Base-by-base conservation (phyloP, 2,329 filamentous ascomycete genomes). In the Penicillium sp. region DNA sequence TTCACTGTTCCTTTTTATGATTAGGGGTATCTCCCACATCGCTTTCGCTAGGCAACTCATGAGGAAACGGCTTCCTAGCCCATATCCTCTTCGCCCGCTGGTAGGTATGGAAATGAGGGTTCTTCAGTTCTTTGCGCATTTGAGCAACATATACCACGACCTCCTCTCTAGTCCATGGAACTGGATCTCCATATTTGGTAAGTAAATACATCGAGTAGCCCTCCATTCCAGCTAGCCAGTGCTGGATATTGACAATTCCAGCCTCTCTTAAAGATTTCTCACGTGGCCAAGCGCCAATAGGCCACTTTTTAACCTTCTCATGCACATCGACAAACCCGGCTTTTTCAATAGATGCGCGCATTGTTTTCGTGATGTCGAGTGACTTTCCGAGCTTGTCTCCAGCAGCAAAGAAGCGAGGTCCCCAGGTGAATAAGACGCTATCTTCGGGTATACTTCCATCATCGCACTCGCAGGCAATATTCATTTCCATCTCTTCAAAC, bases 261-360 rank as follows among this genome's bases (percentile, higher is more conserved):
- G 37, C 45, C 6, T 39, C 45, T 27, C 29, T 18, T 27, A 47
- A 32, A 18, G 26, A 20, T 36, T 21, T 15, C 12, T 46, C 44
- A 21, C 36, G 33, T 4, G 33, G 33, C 33, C 33, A 36, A 21
- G 4, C 7, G 9, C 33, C 33, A 36, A 36, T 37, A 7, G 44
- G 33, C 44, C 34, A 39, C 20, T 32, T 40, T 7, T 48, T 33
- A 42, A 27, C 29, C 36, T 33, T 42, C 24, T 48, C 46, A 42
- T 48, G 46, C 23, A 34, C 29, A 42, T 48, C 40, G 20, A 42
- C 27, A 42, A 48, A 40, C 12, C 36, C 26, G 26, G 15, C 40
- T 34, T 48, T 42, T 15, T 36, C 18, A 15, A 36, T 36, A 3
- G 33, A 36, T 6, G 33, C 18, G 12, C 33, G 33, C 33, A 36